Percentiles rank a stretch among this genome's conserved stretches.
Evolutionary conservation across 208 protist species (phyloP).

Genomic region (Acanthamoeba healyi): DNA sequence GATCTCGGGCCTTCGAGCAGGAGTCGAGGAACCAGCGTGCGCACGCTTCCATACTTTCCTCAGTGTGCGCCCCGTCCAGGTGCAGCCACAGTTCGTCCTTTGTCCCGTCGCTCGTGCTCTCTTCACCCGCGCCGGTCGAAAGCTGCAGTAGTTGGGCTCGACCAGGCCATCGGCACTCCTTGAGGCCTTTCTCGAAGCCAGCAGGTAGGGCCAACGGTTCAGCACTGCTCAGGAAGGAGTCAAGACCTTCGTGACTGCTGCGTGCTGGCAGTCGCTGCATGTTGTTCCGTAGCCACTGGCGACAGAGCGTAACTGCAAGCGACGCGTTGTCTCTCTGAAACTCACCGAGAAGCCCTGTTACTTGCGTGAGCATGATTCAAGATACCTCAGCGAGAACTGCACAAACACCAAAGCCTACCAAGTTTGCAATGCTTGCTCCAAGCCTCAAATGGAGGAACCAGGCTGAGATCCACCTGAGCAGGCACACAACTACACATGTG

Average conservation of each 20-base stretch:
- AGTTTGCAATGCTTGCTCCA: not conserved
- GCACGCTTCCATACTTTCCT: slow-evolving; percentile 67
- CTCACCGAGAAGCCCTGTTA: slow-evolving; percentile 36
- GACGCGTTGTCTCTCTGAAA: slow-evolving; percentile 69
- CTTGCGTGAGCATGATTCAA: not conserved
- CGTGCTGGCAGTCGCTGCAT: not conserved
- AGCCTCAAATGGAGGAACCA: not conserved
- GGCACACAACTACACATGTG: no score
- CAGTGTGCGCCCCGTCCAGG: slow-evolving; percentile 73
- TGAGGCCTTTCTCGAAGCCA: slow-evolving; percentile 1
- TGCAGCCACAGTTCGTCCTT: slow-evolving; percentile 3
- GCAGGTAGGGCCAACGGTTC: not conserved
- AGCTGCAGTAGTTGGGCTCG: slow-evolving; percentile 6
- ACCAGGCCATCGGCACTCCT: slow-evolving; percentile 52
- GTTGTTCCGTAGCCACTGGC: slow-evolving; percentile 28
- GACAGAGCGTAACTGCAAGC: slow-evolving; percentile 37
- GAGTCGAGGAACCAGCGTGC: slow-evolving; percentile 26
- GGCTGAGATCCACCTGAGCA: not conserved
- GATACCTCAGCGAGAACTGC: no score
- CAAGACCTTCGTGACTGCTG: not conserved
- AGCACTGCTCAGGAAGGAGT: not conserved
- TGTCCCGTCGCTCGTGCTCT: not conserved
- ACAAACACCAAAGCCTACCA: not conserved
- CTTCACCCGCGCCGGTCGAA: not conserved
- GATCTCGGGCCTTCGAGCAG: not conserved